Evolutionary conservation across 2,329 filamentous ascomycete species (phyloP).

Genomic region (Ilyonectria robusta): DNA sequence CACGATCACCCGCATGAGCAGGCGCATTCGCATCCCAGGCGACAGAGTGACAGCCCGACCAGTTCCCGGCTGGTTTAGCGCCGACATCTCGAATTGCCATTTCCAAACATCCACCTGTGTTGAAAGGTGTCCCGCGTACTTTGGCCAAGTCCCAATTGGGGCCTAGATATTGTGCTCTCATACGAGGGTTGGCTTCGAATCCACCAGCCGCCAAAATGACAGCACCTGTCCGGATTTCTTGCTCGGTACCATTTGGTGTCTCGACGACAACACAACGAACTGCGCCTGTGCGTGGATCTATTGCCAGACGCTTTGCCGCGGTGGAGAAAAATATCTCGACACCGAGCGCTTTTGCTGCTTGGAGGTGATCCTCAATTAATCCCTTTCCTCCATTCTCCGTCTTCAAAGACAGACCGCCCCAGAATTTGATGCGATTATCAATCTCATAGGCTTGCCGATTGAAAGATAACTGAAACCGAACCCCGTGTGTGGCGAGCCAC

Average conservation of each 20-base stretch:
- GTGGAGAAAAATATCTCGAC: constrained; percentile 64
- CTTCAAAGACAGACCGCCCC: constrained; percentile 75
- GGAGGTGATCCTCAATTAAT: constrained; percentile 64
- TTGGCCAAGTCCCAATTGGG: constrained; percentile 42
- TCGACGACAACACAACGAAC: constrained; percentile 42
- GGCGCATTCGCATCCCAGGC: constrained; percentile 76
- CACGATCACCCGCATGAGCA: constrained; percentile 67
- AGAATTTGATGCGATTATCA: constrained; percentile 73
- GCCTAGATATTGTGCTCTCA: constrained; percentile 69
- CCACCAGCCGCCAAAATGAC: constrained; percentile 73
- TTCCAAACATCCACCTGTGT: constrained; percentile 71
- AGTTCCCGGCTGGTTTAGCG: constrained; percentile 70
- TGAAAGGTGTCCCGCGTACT: constrained; percentile 68
- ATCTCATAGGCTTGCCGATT: constrained; percentile 77
- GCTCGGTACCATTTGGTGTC: constrained; percentile 45
- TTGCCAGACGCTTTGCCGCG: constrained; percentile 32
- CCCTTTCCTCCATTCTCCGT: constrained; percentile 73
- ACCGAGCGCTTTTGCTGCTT: constrained; percentile 58
- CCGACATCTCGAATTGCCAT: constrained; percentile 65
- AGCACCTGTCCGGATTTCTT: constrained; percentile 53
- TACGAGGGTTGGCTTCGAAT: constrained; percentile 71
- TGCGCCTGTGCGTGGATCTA: background rate
- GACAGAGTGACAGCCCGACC: constrained; percentile 75
- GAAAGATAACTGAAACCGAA: constrained; percentile 73
- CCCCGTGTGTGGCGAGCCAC: constrained; percentile 69